phyloP scores from a whole-genome alignment of 1,284 basidiomycete genomes.

The Inonotus obliquus region DNA sequence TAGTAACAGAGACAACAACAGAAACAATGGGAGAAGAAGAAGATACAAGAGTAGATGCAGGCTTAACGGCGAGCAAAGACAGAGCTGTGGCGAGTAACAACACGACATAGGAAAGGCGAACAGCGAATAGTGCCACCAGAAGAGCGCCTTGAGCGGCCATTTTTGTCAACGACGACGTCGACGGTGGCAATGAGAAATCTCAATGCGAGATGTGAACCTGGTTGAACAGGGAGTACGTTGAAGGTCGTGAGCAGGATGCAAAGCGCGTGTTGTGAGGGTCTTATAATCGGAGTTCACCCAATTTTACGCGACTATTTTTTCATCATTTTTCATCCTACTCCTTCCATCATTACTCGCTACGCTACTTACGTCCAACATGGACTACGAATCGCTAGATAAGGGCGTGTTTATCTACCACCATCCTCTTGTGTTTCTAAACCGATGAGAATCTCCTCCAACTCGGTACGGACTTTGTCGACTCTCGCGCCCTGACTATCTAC shows the following conservation, averaged over 20 bases:
- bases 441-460: constrained; percentile 46
- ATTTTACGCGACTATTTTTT: not conserved
- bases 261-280: constrained; percentile 11
- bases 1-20: constrained; percentile 64
- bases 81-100: constrained; percentile 55
- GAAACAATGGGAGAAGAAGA: constrained; percentile 63
- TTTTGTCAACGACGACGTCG: constrained; percentile 6
- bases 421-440: constrained; percentile 31
- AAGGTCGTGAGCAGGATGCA: constrained; percentile 15
- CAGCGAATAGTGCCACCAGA: constrained; percentile 43
- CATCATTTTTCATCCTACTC: not conserved
- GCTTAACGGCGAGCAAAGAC: constrained; percentile 50
- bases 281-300: not conserved
- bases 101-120: constrained; percentile 60
- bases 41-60: constrained; percentile 33
- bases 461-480: constrained; percentile 46
- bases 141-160: constrained; percentile 25
- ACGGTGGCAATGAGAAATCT: constrained; percentile 17
- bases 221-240: constrained; percentile 21
- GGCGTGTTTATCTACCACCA: not conserved
- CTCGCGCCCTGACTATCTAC: constrained; percentile 45
- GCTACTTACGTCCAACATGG: constrained; percentile 5
- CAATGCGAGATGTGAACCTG: constrained; percentile 8
- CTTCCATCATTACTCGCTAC: constrained; percentile 6
- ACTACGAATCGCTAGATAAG: not conserved